A percentile compares a stretch with the other conserved stretches of the same genome.
phyloP scores from a whole-genome alignment of 1,284 basidiomycete species.

The Lentinula novae-zelandiae region DNA sequence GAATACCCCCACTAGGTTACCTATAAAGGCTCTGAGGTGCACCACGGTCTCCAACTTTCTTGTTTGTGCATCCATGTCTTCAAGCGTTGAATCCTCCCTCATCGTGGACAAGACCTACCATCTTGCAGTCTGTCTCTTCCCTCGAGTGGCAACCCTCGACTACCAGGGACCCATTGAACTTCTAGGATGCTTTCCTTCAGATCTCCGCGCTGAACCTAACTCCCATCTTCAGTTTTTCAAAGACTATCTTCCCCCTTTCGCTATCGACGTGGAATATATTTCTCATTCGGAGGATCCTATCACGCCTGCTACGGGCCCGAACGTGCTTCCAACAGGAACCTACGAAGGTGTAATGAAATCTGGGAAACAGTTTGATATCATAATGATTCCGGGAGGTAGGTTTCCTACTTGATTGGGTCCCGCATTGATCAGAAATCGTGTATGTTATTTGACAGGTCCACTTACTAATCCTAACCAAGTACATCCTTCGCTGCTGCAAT shows the following conservation, averaged over 20 bases:
- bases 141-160: conserved; percentile 25
- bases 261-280: conserved; percentile 19
- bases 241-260: conserved; percentile 11
- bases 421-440: neutral
- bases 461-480: neutral
- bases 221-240: neutral
- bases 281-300: conserved; percentile 19
- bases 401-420: neutral
- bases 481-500: conserved; percentile 18
- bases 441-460: neutral
- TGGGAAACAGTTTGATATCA: conserved; percentile 21
- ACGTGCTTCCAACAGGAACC: conserved; percentile 17
- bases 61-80: no score
- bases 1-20: no score
- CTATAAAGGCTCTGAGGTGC: no score
- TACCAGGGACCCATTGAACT: conserved; percentile 29
- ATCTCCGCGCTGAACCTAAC: conserved; percentile 13
- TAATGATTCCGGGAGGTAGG: conserved; percentile 23
- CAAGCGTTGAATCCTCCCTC: neutral
- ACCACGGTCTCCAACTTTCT: no score
- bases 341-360: conserved; percentile 16
- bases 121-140: conserved; percentile 22
- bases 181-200: conserved; percentile 10
- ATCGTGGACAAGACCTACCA: neutral
- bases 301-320: conserved; percentile 10